Evolutionary conservation across 352 stramenopile species (phyloP), one percentile per base, ranked within the genome.

Genomic region (Sclerospora graminicola): DNA sequence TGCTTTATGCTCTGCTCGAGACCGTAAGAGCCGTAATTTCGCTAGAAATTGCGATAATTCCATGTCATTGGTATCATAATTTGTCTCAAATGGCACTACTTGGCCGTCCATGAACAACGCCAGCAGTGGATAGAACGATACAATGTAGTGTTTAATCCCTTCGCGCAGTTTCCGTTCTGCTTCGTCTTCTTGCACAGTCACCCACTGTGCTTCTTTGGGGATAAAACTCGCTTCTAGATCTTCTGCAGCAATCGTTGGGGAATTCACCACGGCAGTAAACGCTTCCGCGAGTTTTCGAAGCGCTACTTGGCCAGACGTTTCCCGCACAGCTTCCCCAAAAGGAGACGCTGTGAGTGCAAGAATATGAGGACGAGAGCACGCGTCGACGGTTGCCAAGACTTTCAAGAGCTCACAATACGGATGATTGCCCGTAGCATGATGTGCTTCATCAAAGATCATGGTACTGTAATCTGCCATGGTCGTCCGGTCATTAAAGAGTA

Each of bases 401-500:
- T 67, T 56, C 23, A 86, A 44, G 10, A 90, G 59, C 13, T 75
- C 57, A 14, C 61, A 67, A 39, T 88, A 88, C 0, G 78, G 73
- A 41, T 85, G 62, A 1, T 68, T 66, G 15, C 69, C 63, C 37
- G 60, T 85, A 2, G 70, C 75, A 33, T 90, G 78, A 36, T 90
- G 78, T 3, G 78, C 78, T 61, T 90, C 75, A 28, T 90, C 78
- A 56, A 90, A 87, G 11, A 90, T 67, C 60, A 90, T 66, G 28
- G 75, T 49, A 34, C 70, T 82, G 14, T 84, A 82, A 39, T 87
- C 59, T 9, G 64, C 63, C 11, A 86, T 62, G 2, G 30, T 48
- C 0, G 77, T 58, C 11, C 54, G 45, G 0, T 35, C 11, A 8
- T 60, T 52, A 32, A 51, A 63, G 8, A 85, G 18, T 54, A 82